Evolutionary conservation across 73 alveolate genomes (phyloP).

Genomic region (Paraurostyla sp.): DNA sequence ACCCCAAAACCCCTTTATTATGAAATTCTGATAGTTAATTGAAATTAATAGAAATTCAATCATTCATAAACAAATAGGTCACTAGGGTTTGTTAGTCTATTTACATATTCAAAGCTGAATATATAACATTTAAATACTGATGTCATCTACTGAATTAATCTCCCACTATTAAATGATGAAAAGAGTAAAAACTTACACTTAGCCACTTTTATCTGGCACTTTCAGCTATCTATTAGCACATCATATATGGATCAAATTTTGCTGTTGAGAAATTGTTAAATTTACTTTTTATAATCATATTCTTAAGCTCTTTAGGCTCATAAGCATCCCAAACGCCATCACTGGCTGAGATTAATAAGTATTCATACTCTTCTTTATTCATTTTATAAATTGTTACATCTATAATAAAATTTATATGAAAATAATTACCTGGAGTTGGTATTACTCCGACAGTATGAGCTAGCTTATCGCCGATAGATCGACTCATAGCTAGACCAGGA

Average conservation of each 20-base stretch:
- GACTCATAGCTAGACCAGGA: constrained; percentile 89
- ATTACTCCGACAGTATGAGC: constrained; percentile 87
- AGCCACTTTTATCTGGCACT: constrained; percentile 19
- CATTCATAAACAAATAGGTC: too few species aligned
- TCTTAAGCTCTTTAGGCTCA: neutral
- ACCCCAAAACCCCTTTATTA: too few species aligned
- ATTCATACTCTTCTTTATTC: neutral
- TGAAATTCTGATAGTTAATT: too few species aligned
- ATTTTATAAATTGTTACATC: constrained; percentile 13
- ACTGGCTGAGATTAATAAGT: constrained; percentile 18
- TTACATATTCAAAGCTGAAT: too few species aligned
- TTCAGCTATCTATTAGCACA: neutral
- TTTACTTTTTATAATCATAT: neutral
- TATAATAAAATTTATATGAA: too few species aligned
- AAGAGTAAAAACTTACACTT: too few species aligned
- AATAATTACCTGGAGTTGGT: constrained; percentile 79
- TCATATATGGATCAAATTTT: neutral
- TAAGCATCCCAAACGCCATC: constrained; percentile 50
- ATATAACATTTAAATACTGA: neutral
- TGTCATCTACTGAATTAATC: constrained; percentile 4
- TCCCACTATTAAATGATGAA: too few species aligned
- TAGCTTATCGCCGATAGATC: constrained; percentile 85
- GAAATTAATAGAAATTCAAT: too few species aligned
- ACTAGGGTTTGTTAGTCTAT: too few species aligned
- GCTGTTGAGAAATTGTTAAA: too few species aligned